Evolutionary conservation across 78 protist genomes (phyloP), one percentile per base, ranked within the genome.

Genomic region (Neovahlkampfia damariscottae): DNA sequence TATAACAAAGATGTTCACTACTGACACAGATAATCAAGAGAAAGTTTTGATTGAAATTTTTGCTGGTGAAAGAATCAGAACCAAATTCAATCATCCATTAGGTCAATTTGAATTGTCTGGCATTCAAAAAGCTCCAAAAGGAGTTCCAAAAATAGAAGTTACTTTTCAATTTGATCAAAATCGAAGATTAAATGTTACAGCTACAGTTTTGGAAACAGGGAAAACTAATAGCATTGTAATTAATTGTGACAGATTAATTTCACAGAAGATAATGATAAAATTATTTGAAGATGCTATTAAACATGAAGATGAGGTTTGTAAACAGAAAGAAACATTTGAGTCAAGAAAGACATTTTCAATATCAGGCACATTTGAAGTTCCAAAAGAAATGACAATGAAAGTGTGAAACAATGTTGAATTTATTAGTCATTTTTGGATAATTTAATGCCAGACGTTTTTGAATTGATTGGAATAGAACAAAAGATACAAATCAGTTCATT

Each of bases 111-210:
- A 92, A 79, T 85, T 95, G 29, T 59, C 83, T n/a, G 96, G 94
- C 74, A 96, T 96, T 76, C 94, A 98, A 38, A 97, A 98, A 28
- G 95, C 94, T 19, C 99, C 99, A 36, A 89, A 96, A 36, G 99
- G 97, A 27, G 88, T 85, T 34, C 98, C 99, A 10, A 94, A 93
- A 87, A 91, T 96, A 78, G 97, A 96, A 82, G 99, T 96, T 37
- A 86, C 93, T 30, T 96, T 94, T 41, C 94, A 94, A 82, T 78
- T 96, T 39, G 99, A 96, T 78, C 94, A 93, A 67, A 91, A 94
- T 84, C 90, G 96, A 67, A 69, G 19, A 19, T 69, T 69, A 32
- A 19, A 69, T 10, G 72, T 69, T 19, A 10, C 59, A 10, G 67
- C 75, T 35, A 85, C 62, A 72, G 98, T 95, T 79, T 87, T 88